Conservation (phyloP, 345 rosid genomes). For the Barbarea vulgaris region DNA sequence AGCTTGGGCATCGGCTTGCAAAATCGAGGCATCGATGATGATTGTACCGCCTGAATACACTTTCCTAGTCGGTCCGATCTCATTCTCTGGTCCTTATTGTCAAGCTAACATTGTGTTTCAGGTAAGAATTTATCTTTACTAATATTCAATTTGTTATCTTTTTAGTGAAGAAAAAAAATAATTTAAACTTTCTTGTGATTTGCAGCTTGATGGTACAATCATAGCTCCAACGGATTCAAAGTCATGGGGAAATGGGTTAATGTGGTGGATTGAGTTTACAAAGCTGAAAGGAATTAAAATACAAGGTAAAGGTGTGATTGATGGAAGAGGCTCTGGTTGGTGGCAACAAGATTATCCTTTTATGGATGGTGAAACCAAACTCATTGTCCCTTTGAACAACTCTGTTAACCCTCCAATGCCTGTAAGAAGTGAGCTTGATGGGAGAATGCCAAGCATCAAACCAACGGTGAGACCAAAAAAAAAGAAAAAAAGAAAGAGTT, state of each 20-base stretch:
- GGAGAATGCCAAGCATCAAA: slow-evolving; percentile 81
- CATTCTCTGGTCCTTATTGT: slow-evolving; percentile 97
- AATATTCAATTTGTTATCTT: neutral
- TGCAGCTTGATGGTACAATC: slow-evolving; percentile 89
- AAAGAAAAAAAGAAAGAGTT: slow-evolving; percentile 1
- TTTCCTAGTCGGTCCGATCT: slow-evolving; percentile 85
- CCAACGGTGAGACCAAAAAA: slow-evolving; percentile 63
- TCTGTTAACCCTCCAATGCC: slow-evolving; percentile 64
- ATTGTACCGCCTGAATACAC: slow-evolving; percentile 52
- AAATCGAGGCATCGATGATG: slow-evolving; percentile 68
- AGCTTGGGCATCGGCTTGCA: slow-evolving; percentile 92
- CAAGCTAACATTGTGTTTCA: slow-evolving; percentile 77
- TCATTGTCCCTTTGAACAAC: slow-evolving; percentile 63
- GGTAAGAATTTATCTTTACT: slow-evolving; percentile 44
- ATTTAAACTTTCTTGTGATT: neutral
- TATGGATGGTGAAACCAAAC: slow-evolving; percentile 57
- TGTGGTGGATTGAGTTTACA: slow-evolving; percentile 89
- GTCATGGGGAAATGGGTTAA: slow-evolving; percentile 73
- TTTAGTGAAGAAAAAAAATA: neutral
- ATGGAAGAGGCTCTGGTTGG: slow-evolving; percentile 97
- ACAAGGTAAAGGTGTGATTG: slow-evolving; percentile 82
- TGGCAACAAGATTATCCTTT: slow-evolving; percentile 74
- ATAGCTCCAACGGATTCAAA: slow-evolving; percentile 69
- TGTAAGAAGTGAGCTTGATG: slow-evolving; percentile 63
- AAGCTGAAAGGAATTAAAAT: slow-evolving; percentile 80